phyloP scores from a whole-genome alignment of 352 stramenopile genomes.

The Globisporangium nodosum region DNA sequence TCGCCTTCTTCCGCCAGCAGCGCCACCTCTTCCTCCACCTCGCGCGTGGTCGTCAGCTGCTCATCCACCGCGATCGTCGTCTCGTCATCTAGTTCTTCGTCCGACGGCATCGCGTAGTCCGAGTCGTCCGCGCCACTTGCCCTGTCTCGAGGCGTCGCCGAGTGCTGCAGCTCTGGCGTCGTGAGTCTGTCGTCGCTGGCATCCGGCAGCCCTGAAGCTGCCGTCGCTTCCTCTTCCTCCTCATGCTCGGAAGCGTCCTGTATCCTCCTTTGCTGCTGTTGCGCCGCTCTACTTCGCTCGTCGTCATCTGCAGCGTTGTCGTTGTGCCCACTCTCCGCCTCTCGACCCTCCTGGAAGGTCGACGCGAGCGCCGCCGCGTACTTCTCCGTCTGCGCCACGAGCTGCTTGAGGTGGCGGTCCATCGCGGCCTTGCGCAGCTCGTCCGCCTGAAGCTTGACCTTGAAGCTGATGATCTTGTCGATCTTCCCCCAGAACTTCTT shows the following conservation, averaged over 20 bases:
- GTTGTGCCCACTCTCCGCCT: not conserved
- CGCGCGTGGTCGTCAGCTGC: constrained; percentile 17
- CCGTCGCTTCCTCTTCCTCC: constrained; percentile 18
- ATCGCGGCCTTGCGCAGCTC: constrained; percentile 86
- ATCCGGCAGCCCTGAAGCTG: not conserved
- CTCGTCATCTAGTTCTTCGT: constrained; percentile 76
- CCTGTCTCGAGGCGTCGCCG: not conserved
- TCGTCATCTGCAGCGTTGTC: not conserved
- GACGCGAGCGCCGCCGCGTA: constrained; percentile 88
- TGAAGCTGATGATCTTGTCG: constrained; percentile 97
- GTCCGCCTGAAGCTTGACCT: constrained; percentile 93
- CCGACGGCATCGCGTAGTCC: constrained; percentile 23
- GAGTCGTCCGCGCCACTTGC: constrained; percentile 21
- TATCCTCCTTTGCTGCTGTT: constrained; percentile 4
- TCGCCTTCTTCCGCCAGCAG: constrained; percentile 86
- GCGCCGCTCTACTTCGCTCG: not conserved
- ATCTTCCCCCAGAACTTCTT: constrained; percentile 97
- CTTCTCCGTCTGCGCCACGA: constrained; percentile 96
- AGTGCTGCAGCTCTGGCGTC: not conserved
- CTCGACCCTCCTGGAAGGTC: constrained; percentile 36
- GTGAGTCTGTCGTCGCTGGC: not conserved
- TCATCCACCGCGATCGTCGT: constrained; percentile 87
- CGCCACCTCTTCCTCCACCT: constrained; percentile 77
- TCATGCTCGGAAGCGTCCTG: constrained; percentile 10
- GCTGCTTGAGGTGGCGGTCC: constrained; percentile 94